Conservation (phyloP, 1,139 yeast species). For the Pichia sp. region DNA sequence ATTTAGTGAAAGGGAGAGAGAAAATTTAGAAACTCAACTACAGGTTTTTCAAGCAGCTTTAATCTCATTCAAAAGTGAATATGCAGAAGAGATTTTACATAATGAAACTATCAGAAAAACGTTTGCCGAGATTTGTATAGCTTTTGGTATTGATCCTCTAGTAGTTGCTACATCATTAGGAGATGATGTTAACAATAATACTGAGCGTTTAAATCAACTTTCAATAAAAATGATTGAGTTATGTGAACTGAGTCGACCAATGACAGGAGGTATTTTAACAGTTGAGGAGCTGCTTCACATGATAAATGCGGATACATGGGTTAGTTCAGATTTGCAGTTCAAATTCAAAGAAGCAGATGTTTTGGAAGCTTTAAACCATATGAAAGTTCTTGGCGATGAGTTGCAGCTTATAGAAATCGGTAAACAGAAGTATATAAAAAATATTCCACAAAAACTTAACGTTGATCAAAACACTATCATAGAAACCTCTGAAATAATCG, state of each 20-base stretch:
- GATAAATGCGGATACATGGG: constrained; percentile 28
- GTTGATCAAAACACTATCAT: constrained; percentile 62
- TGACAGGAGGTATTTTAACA: constrained; percentile 75
- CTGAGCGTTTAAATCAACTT: constrained; percentile 56
- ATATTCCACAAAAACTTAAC: constrained; percentile 41
- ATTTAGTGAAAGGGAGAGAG: constrained; percentile 37
- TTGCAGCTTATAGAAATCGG: constrained; percentile 30
- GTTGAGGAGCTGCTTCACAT: constrained; percentile 46
- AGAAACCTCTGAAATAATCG: constrained; percentile 63
- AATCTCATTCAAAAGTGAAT: constrained; percentile 55
- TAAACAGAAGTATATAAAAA: constrained; percentile 28
- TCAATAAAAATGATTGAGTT: constrained; percentile 69
- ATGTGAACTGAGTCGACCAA: constrained; percentile 59
- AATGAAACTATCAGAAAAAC: constrained; percentile 61
- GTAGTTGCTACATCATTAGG: constrained; percentile 32
- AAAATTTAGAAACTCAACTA: constrained; percentile 49
- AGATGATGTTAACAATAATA: constrained; percentile 20
- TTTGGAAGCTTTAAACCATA: constrained; percentile 36
- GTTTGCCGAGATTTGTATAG: constrained; percentile 67
- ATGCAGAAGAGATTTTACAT: constrained; percentile 52
- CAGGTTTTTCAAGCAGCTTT: constrained; percentile 56
- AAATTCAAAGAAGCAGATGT: constrained; percentile 37
- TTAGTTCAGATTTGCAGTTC: constrained; percentile 30
- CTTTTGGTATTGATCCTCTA: constrained; percentile 80
- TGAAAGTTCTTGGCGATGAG: constrained; percentile 28